Conservation (phyloP, 2,329 filamentous ascomycete species). For the Colletotrichum tamarilloi region DNA sequence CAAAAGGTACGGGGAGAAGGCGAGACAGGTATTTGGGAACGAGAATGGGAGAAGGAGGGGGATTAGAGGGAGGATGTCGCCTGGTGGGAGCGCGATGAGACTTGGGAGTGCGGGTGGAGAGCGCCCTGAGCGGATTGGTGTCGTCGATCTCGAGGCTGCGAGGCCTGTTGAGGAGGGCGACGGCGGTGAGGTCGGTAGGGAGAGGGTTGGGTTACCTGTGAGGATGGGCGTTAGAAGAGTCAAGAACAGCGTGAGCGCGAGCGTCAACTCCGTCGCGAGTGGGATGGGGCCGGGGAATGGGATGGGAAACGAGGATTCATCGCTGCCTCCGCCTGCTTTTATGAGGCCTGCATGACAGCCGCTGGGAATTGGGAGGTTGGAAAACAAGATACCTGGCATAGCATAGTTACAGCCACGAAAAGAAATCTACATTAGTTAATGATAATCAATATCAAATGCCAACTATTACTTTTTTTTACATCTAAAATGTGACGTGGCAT, state of each 20-base stretch:
- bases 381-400: neutral
- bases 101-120: neutral
- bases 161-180: neutral
- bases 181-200: neutral
- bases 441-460: slow-evolving; percentile 3
- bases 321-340: neutral
- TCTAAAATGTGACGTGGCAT: neutral
- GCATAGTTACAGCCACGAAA: neutral
- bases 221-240: slow-evolving; percentile 15
- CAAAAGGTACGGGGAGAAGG: slow-evolving; percentile 1
- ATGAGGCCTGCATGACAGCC: slow-evolving; percentile 18
- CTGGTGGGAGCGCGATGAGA: neutral
- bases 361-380: too few species aligned
- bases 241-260: slow-evolving; percentile 5
- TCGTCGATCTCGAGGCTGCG: slow-evolving; percentile 20
- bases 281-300: neutral
- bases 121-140: neutral
- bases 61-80: neutral
- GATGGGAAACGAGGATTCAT: neutral
- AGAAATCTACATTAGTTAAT: neutral
- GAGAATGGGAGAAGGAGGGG: neutral
- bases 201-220: neutral
- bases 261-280: slow-evolving; percentile 18
- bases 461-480: neutral
- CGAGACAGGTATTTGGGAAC: neutral